Base-by-base conservation (phyloP, 2,329 filamentous ascomycete genomes). In the Orbilia oligospora region DNA sequence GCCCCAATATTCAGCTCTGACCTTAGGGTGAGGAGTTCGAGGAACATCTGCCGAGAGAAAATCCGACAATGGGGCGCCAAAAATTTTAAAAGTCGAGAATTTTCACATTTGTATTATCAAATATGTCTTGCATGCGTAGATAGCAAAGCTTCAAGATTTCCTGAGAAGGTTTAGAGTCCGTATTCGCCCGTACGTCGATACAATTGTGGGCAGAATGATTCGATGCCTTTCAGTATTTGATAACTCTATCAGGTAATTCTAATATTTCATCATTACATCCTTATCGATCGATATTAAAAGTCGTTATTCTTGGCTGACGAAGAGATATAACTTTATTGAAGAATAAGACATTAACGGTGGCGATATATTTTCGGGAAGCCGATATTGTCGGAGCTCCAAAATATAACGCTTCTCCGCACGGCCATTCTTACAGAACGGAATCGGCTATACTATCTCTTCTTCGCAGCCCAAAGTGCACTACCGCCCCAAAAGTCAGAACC, bases 11-110 rank as follows among this genome's bases (percentile, higher is more conserved):
- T 63, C 70, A 73, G 49, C 58, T 38, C 53, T 36, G 61, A 24
- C 36, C n/a, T 41, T 20, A 46, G 38, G 33, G 33, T 46, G 2
- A 46, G 10, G 24, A 9, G 12, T 55, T 27, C n/a, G 24, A 36
- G 48, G 53, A 38, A 53, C n/a, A 44, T 49, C 20, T 67, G 36
- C 72, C 72, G 72, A 77, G 72, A 70, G 66, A 71, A 51, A 16
- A 44, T 66, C 72, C 72, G 72, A 67, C 14, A 5, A 33, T 38
- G 44, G 49, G 10, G 16, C 68, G 68, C 55, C 44, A 71, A 41
- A 30, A 68, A 9, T 68, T 68, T 36, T 68, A 65, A 65, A 61
- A 61, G 56, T 61, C 36, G 56, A 41, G n/a, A 33, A 5, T 24
- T 44, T 44, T 46, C 18, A 18, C 8, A 44, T 27, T 61, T 27